phyloP scores from a whole-genome alignment of 2,329 filamentous ascomycete species.

The Hypomyces perniciosus region DNA sequence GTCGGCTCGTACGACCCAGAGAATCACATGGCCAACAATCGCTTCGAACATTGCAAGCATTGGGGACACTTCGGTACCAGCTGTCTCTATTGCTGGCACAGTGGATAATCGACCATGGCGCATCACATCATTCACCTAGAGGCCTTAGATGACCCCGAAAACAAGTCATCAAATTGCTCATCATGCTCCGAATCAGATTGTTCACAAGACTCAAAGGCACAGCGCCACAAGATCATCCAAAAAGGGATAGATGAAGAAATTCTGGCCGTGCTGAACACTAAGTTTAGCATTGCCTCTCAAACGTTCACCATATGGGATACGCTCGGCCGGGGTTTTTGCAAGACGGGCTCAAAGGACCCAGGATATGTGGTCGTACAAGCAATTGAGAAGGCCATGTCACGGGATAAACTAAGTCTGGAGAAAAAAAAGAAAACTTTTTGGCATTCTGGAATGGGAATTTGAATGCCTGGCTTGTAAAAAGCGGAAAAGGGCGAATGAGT shows the following conservation, averaged over 20 bases:
- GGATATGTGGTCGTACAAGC: background rate
- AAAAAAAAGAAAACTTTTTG: background rate
- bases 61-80: too few species aligned
- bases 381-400: background rate
- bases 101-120: background rate
- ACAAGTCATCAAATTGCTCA: background rate
- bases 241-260: background rate
- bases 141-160: background rate
- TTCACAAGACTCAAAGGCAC: background rate
- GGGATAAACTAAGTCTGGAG: background rate
- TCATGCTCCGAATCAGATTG: background rate
- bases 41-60: too few species aligned
- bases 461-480: constrained; percentile 4
- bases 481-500: background rate
- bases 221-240: background rate
- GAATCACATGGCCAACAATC: too few species aligned
- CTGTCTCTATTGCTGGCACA: too few species aligned
- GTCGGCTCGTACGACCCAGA: too few species aligned
- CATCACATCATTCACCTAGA: background rate
- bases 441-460: constrained; percentile 3
- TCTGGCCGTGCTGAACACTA: background rate
- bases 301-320: background rate
- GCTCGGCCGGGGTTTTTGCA: background rate
- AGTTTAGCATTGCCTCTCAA: background rate
- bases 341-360: background rate